These are phyloP conservation scores for Pleurotus pulmonarius DNA, from an alignment of 768 basidiomycete species.

Conservation along the genomic window DNA sequence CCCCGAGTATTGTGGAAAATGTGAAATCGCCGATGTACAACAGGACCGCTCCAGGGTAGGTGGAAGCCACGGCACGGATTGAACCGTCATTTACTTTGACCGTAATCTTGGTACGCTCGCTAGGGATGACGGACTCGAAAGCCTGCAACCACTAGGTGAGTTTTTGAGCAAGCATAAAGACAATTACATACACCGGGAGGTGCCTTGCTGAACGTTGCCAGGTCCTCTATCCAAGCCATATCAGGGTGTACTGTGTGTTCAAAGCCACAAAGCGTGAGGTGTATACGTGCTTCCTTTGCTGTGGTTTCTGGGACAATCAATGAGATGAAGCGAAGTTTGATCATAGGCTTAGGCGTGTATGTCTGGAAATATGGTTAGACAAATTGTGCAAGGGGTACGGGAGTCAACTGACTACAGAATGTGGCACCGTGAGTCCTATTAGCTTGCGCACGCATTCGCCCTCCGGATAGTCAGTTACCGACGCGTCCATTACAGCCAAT, in stretches of 20 bases:
- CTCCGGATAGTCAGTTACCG: constrained; percentile 43
- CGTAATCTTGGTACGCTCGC: constrained; percentile 74
- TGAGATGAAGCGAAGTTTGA: constrained; percentile 70
- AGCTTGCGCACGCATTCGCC: constrained; percentile 34
- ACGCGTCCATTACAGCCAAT: constrained; percentile 58
- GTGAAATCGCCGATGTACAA: constrained; percentile 61
- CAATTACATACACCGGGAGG: constrained; percentile 78
- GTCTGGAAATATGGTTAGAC: constrained; percentile 27
- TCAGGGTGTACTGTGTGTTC: constrained; percentile 63
- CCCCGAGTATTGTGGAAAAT: constrained; percentile 70
- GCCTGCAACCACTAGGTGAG: constrained; percentile 36
- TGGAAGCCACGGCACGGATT: constrained; percentile 53
- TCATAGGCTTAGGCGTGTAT: constrained; percentile 40
- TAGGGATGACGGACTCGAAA: constrained; percentile 91
- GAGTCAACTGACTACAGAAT: constrained; percentile 48
- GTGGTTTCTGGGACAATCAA: constrained; percentile 52
- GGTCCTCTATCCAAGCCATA: constrained; percentile 55
- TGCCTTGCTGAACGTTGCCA: constrained; percentile 66
- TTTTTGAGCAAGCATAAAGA: too few species aligned
- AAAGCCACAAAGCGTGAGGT: constrained; percentile 58
- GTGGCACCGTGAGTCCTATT: constrained; percentile 52
- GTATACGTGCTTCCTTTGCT: constrained; percentile 77
- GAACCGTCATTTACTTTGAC: constrained; percentile 67
- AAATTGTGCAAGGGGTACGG: background rate
- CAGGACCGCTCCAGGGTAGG: constrained; percentile 62